Percentiles rank a stretch among this genome's conserved stretches.
These are phyloP conservation scores for Streptanthus diversifolius DNA, from an alignment of 345 rosid genomes.

Conservation along the genomic window DNA sequence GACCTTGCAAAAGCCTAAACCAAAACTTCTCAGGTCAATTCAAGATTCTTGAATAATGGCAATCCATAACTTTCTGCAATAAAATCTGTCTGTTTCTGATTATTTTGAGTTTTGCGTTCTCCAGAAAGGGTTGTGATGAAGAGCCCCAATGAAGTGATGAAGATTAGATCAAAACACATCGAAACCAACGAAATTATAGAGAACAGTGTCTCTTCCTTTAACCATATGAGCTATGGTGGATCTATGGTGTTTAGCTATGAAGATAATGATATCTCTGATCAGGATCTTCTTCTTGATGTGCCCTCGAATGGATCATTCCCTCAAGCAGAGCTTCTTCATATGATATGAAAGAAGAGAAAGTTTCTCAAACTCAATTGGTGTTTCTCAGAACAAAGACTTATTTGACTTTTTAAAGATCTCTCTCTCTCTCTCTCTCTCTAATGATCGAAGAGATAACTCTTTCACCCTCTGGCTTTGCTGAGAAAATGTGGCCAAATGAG, in stretches of 20 bases:
- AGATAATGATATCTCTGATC: conserved; percentile 46
- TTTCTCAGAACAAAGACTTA: conserved; percentile 29
- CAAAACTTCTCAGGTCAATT: conserved; percentile 60
- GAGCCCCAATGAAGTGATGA: conserved; percentile 56
- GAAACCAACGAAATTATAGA: conserved; percentile 57
- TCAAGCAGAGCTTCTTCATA: conserved; percentile 84
- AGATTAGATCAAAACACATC: conserved; percentile 38
- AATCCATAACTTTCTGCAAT: neutral
- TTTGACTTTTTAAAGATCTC: conserved; percentile 6
- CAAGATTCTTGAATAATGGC: conserved; percentile 5
- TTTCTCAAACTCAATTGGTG: conserved; percentile 20
- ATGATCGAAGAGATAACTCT: conserved; percentile 22
- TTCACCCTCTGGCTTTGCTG: conserved; percentile 1
- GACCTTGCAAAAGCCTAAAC: conserved; percentile 48
- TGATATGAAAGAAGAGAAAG: conserved; percentile 15
- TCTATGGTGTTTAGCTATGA: conserved; percentile 54
- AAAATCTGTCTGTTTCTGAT: conserved; percentile 20
- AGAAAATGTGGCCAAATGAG: conserved; percentile 26
- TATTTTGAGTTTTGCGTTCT: conserved; percentile 10
- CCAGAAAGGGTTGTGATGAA: conserved; percentile 58
- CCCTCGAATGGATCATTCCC: conserved; percentile 83
- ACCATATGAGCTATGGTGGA: conserved; percentile 63
- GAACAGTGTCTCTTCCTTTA: conserved; percentile 59
- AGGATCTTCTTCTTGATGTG: conserved; percentile 79
- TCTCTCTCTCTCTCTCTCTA: neutral